Base-by-base conservation (phyloP, 345 rosid species). In the Lenwebbia sp. region DNA sequence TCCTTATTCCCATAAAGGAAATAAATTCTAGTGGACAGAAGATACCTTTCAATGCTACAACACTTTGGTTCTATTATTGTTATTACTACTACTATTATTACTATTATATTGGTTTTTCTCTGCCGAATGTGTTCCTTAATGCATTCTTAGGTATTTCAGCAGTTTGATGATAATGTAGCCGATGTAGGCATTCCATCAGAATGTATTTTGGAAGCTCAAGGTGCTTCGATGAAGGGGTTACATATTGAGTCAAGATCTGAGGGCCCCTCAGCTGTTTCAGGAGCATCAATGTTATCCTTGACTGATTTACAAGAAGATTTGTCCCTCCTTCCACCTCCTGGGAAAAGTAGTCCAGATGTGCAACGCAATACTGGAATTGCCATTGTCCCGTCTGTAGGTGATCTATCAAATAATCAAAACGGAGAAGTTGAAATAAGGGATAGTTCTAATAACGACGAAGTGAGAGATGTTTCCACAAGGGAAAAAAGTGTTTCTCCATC, bases 251-350 rank as follows among this genome's bases (percentile, higher is more conserved):
- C 98, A 85, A 93, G 96, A 88, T 88, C 99, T 47, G 94, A 98
- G 86, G 99, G 93, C 85, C 90, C 98, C 33, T 94, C 99, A 78
- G 95, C 95, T 91, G 95, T 90, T 92, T 93, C 96, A 50, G 98
- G 98, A 83, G 99, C 98, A 81, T 94, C 99, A 51, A 95, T 96
- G 90, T 90, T 96, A 88, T 96, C 99, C 88, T 91, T 97, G 82
- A 94, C 98, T 52, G 92, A 93, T 90, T 85, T 89, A 86, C 94
- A 86, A 40, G 91, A 93, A 88, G 92, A 91, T 85, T 88, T 92
- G 83, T 91, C 94, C 82, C 92, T 93, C 65, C 89, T 94, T 87
- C 94, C 96, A 15, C 93, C 96, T 37, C 90, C 93, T 84, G 87
- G 91, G 21, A 94, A 94, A 93, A 53, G 91, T 87, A 89, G 88